Evolutionary conservation across 345 rosid genomes (phyloP), one percentile per base, ranked within the genome.

Genomic region (Angophora floribunda): DNA sequence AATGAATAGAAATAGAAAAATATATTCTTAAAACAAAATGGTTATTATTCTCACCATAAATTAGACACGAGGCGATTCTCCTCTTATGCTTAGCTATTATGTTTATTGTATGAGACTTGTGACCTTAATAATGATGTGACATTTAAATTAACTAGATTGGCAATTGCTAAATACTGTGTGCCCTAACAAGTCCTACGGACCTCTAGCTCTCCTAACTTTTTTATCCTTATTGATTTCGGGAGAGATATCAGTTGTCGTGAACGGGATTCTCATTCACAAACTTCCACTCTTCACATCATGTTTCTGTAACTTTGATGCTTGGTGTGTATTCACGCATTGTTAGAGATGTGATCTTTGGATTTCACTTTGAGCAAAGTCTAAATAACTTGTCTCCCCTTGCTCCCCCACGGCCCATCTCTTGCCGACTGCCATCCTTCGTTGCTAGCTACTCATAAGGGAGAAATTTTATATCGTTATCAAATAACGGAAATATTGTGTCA

Each of bases 321-420:
- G 0, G 0, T 30, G 7, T 7, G 41, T 65, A 15, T 16, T 32
- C 21, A 0, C 11, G 0, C 2, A 12, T 15, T 32, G 4, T 1
- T 17, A 32, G 41, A 4, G 0, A 32, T 32, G 44, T 2, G 2
- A 8, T 30, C 3, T 67, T 67, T 0, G 2, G 22, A 32, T 67
- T 67, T 32, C 79, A 4, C 57, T 7, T 17, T 7, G 21, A 36
- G 4, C 41, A 36, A 36, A 36, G 41, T 36, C 41, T n/a, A n/a
- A n/a, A n/a, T n/a, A n/a, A n/a, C n/a, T n/a, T n/a, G n/a, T n/a
- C n/a, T n/a, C n/a, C n/a, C n/a, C n/a, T n/a, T n/a, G n/a, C n/a
- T n/a, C n/a, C n/a, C n/a, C n/a, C n/a, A n/a, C n/a, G n/a, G n/a
- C n/a, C n/a, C n/a, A n/a, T n/a, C n/a, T n/a, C n/a, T 36, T 36